Evolutionary conservation across 495 filamentous ascomycete species (phyloP).

Genomic region (Trichoderma orchidacearum): DNA sequence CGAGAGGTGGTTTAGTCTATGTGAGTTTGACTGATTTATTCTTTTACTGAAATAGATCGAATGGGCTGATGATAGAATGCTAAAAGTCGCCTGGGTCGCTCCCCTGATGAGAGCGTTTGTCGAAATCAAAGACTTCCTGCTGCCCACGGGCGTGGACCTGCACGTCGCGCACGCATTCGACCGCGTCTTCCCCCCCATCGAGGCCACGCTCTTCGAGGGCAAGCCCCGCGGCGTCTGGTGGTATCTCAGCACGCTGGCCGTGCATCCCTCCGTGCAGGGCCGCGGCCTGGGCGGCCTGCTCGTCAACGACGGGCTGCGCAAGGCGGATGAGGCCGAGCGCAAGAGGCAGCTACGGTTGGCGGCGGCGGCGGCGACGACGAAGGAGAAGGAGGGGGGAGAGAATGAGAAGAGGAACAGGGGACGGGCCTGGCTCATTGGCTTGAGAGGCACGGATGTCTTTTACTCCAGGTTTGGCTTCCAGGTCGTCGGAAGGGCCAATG

Average conservation of each 20-base stretch:
- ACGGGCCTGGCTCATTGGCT: background rate
- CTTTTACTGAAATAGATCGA: no score
- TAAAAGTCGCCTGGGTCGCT: conserved; percentile 1
- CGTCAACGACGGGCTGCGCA: background rate
- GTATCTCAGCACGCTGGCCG: conserved; percentile 2
- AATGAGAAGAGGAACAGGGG: background rate
- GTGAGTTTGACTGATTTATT: background rate
- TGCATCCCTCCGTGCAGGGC: background rate
- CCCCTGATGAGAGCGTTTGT: background rate
- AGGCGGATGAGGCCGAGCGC: background rate
- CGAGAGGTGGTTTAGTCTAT: background rate
- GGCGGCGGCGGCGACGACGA: background rate
- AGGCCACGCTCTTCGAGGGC: background rate
- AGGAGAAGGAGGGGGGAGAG: background rate
- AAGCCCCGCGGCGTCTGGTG: background rate
- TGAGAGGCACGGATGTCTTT: background rate
- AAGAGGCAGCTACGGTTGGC: no score
- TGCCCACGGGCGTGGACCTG: background rate
- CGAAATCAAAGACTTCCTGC: background rate
- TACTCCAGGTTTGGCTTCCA: background rate
- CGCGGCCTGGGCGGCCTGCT: background rate
- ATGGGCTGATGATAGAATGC: no score
- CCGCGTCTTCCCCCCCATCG: background rate
- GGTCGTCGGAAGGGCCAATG: conserved; percentile 1
- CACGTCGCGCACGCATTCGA: background rate